Base-by-base conservation (phyloP, 306 rosid species). In the Alnus glutinosa region DNA sequence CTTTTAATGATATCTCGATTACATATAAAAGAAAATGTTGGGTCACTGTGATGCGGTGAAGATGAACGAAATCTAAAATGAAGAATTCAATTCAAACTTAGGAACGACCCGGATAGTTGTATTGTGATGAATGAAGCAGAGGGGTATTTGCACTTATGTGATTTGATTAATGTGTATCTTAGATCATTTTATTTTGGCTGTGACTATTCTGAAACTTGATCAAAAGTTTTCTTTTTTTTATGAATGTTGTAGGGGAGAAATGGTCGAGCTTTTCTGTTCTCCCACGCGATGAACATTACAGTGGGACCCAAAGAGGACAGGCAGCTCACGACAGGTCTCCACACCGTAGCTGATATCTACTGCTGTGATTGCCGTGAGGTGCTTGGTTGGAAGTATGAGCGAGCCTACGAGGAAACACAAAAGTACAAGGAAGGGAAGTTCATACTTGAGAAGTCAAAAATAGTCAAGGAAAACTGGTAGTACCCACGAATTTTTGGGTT, bases 251-350 rank as follows among this genome's bases (percentile, higher is more conserved):
- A 91, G 97, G 97, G 94, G 73, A 89, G 89, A 80, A 85, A 85
- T 82, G 92, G 94, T 23, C 77, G 94, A 83, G 94, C 87, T 5
- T 92, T 92, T 83, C 71, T 92, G 84, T 89, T 92, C 79, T 74
- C 81, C 42, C 86, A 82, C 14, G 76, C 82, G 70, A 80, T 81
- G 88, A 85, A 85, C 64, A 15, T 85, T 37, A 75, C 44, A 34
- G 81, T 78, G 0, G 88, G 88, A 67, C 81, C 79, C 11, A 85
- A 58, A 72, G 86, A 85, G 82, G 77, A 85, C 74, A 80, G 88
- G 58, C 86, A 76, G 3, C 88, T 85, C 32, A 76, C 75, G 79
- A 85, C 88, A 0, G 88, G 88, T 59, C 82, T 85, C 52, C 88
- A 85, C 77, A 85, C 88, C 0, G 88, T 85, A 18, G 86, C 86